Evolutionary conservation across 768 basidiomycete genomes (phyloP), one percentile per base, ranked within the genome.

Genomic region (Dentipellis sp.): DNA sequence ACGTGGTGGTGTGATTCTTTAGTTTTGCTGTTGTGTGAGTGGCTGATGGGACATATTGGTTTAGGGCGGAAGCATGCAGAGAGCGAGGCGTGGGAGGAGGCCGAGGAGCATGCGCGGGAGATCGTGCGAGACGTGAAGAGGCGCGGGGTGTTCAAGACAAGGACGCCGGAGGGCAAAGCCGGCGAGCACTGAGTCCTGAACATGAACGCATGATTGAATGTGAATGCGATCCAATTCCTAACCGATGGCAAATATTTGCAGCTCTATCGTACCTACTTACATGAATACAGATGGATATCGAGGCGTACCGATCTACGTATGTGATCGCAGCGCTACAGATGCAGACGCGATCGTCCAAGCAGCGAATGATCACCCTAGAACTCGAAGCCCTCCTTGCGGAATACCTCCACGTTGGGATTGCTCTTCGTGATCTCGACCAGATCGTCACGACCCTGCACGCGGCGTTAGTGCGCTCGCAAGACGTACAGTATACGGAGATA

Each of bases 331-430:
- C 14, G 9, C 14, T 19, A 42, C 19, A 19, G 14, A 42, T 14
- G 40, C 19, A 19, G 14, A 42, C 4, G 40, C 14, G 40, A 19
- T 42, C 14, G 40, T 14, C 19, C 19, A 19, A 49, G 48, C 16
- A 23, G 12, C 17, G 14, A 17, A 12, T 19, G 10, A 16, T 4
- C 48, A 34, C 12, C 37, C 34, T 36, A 95, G 67, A 97, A 98
- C 56, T 97, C 94, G 66, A 97, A 91, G 3, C 94, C 94, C 58
- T 89, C 84, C 59, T 74, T 74, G 49, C 91, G 78, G 75, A 97
- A 99, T 39, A 76, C 64, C 47, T 86, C 79, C 56, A 97, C 71
- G 63, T 78, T 78, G 39, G 79, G 74, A 56, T 80, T 85, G 17
- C 77, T 75, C 64, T 80, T 78, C 3, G 91, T 86, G 59, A 81